Evolutionary conservation across 768 basidiomycete species (phyloP), one percentile per base, ranked within the genome.

Genomic region (Russula olivacea): DNA sequence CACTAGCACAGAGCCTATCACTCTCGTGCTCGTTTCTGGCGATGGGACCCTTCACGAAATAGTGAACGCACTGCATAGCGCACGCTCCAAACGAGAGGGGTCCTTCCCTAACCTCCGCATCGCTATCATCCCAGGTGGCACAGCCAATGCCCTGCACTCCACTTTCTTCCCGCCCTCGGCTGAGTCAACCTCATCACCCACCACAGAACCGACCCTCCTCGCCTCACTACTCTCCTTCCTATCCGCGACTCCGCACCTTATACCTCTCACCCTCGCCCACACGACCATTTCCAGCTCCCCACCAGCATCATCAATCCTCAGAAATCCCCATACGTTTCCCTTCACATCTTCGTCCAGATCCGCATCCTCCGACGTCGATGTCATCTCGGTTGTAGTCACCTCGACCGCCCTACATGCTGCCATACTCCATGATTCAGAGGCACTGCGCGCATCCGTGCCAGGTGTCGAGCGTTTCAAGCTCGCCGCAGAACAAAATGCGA

Each of bases 31-130:
- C 28, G 83, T 81, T 17, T 93, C 94, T 5, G 95, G 95, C 9
- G 95, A 98, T 73, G 95, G 95, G 19, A 97, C 94, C 1, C 77
- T 93, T 43, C 91, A 96, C 72, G 94, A 98, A 69, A 82, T 96
- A 65, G 79, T 94, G 70, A 89, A 88, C 65, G 79, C 79, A 12
- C 71, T 91, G n/a, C 43, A 58, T 47, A 19, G 32, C 11, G 58
- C 58, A 34, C 55, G 49, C 3, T 1, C 21, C 19, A 45, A 45
- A 12, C 38, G 43, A 25, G 43, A 59, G 30, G 19, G 8, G 2
- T 17, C 61, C 1, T 51, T 48, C 14, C 65, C 65, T 8, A 40
- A 21, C 30, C 67, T 86, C 59, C 70, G 69, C 38, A 76, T 87
- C 64, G 83, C 76, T 19, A 80, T 76, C 54, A 75, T 90, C 49